Evolutionary conservation across 2,329 filamentous ascomycete genomes (phyloP).

Genomic region (Thermothelomyces thermophilus): DNA sequence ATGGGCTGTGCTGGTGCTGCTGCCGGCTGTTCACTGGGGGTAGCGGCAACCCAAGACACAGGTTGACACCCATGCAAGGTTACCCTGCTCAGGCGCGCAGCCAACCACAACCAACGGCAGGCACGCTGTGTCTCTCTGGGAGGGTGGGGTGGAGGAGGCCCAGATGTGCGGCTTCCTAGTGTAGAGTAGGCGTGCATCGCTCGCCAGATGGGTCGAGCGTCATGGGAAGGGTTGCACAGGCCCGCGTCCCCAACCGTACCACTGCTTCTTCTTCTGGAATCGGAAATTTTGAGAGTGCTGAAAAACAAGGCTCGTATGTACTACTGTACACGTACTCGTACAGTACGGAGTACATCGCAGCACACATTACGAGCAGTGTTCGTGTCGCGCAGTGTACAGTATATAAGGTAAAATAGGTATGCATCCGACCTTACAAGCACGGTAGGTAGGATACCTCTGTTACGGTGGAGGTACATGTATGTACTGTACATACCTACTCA

Average conservation of each 20-base stretch:
- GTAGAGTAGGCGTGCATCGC: too few relatives aligned
- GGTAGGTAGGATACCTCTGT: too few relatives aligned
- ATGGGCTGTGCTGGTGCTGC: background rate
- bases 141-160: background rate
- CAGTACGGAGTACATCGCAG: too few relatives aligned
- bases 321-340: too few relatives aligned
- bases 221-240: constrained; percentile 2
- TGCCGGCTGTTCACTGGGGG: background rate
- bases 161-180: constrained; percentile 11
- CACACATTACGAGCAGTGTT: too few relatives aligned
- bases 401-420: too few relatives aligned
- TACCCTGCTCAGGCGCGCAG: background rate
- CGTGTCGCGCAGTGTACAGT: too few relatives aligned
- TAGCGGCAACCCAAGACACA: constrained; percentile 5
- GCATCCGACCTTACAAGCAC: too few relatives aligned
- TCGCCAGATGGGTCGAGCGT: too few relatives aligned
- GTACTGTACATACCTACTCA: too few relatives aligned
- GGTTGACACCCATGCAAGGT: constrained; percentile 1
- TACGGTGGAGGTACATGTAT: too few relatives aligned
- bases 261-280: constrained; percentile 1
- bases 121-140: background rate
- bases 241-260: constrained; percentile 4
- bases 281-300: constrained; percentile 2
- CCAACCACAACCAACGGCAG: constrained; percentile 6
- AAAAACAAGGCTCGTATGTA: too few relatives aligned